A percentile compares a stretch with the other conserved stretches of the same genome.
phyloP scores from a whole-genome alignment of 176 grass and related monocot genomes.

The Carex myosuroides region DNA sequence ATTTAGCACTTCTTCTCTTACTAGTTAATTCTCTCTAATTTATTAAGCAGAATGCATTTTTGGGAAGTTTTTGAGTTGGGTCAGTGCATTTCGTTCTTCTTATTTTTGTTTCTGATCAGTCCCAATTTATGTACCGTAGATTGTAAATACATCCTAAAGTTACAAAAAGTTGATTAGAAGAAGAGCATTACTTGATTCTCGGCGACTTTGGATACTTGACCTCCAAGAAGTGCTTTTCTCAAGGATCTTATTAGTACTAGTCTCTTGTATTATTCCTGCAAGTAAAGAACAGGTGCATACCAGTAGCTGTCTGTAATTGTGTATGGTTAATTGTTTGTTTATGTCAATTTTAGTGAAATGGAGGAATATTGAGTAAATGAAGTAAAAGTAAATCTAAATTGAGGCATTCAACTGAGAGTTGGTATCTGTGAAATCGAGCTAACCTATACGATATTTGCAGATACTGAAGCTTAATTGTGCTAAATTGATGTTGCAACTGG shows the following conservation, averaged over 20 bases:
- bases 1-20: background rate
- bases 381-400: background rate
- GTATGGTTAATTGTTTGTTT: background rate
- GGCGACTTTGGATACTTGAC: too few relatives aligned
- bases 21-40: background rate
- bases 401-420: background rate
- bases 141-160: background rate
- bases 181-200: too few relatives aligned
- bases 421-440: background rate
- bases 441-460: background rate
- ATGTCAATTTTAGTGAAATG: background rate
- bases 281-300: too few relatives aligned
- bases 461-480: background rate
- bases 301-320: background rate
- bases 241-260: too few relatives aligned
- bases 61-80: background rate
- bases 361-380: background rate
- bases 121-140: background rate
- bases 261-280: too few relatives aligned
- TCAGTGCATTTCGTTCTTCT: background rate
- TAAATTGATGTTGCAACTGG: background rate
- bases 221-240: too few relatives aligned
- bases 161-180: background rate
- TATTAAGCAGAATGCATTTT: background rate
- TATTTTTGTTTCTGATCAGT: background rate